Evolutionary conservation across 768 basidiomycete genomes (phyloP).

Genomic region (Lactarius pseudohatsudake): DNA sequence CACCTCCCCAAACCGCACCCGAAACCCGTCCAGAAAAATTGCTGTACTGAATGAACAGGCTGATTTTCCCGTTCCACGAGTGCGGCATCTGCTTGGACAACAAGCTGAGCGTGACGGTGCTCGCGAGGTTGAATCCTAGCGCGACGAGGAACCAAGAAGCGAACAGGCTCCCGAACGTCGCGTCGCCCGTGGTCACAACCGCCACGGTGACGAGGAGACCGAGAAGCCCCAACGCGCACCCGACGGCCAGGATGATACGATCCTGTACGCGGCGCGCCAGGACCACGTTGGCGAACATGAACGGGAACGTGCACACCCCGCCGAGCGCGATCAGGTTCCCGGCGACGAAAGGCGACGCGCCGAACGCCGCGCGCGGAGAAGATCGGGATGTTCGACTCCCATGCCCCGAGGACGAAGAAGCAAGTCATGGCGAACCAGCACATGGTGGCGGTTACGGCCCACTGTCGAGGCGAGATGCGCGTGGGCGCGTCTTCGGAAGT

Average conservation of each 20-base stretch:
- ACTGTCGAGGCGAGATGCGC: conserved; percentile 38
- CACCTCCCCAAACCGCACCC: conserved; percentile 69
- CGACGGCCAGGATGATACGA: conserved; percentile 51
- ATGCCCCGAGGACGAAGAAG: conserved; percentile 68
- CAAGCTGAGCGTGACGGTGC: conserved; percentile 63
- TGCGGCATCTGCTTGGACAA: conserved; percentile 68
- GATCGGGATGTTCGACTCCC: conserved; percentile 69
- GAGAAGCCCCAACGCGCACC: conserved; percentile 48
- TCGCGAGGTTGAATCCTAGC: conserved; percentile 72
- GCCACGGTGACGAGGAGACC: conserved; percentile 54
- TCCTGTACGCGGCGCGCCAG: conserved; percentile 60
- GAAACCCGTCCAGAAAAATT: conserved; percentile 65
- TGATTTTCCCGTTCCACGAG: conserved; percentile 57
- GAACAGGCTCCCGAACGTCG: conserved; percentile 50
- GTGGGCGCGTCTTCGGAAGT: conserved; percentile 18
- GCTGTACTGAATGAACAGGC: conserved; percentile 65
- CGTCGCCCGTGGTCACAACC: conserved; percentile 42
- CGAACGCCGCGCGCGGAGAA: conserved; percentile 49
- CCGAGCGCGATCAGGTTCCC: conserved; percentile 73
- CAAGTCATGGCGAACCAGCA: conserved; percentile 70
- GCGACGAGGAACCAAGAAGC: conserved; percentile 58
- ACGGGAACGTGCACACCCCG: conserved; percentile 60
- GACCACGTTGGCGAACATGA: conserved; percentile 61
- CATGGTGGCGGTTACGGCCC: conserved; percentile 60
- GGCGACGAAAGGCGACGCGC: conserved; percentile 60